Evolutionary conservation across 2,329 filamentous ascomycete genomes (phyloP), one percentile per base, ranked within the genome.

Genomic region (Penicillium sp.): DNA sequence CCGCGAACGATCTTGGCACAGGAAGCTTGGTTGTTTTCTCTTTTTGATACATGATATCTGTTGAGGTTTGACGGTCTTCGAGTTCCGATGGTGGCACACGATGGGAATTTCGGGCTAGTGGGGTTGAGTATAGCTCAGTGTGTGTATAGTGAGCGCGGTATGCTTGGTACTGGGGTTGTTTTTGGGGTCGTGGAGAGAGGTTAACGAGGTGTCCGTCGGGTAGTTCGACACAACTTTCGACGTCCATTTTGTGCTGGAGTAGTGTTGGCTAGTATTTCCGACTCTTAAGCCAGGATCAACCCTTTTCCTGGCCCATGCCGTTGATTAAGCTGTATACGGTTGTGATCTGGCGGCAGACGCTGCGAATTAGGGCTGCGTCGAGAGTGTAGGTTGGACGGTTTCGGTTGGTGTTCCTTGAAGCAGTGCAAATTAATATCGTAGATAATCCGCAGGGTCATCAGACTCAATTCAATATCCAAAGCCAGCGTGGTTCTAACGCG

Each of bases 161-260:
- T 53, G 59, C 57, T 61, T 61, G 49, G 51, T 61, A 62, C 35
- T 53, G 47, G 43, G 23, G 43, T 29, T 57, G 40, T 18, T 40
- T 33, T 23, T 46, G 47, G 29, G 57, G 54, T 51, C 68, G 68
- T 35, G 67, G 56, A 35, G 65, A 64, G 33, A 71, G 63, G 47
- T 69, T 71, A 48, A 71, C 62, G 11, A 70, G 51, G 46, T 70
- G 67, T 57, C 64, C 65, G 43, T 66, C 63, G 11, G 68, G 65
- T 43, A 69, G 55, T 55, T 68, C 59, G 44, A 71, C 58, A 42
- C 58, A 51, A 37, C 57, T 58, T 53, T 52, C 54, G 37, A 58
- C 26, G 42, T 65, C 65, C 69, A 72, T 72, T 26, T 57, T 68
- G 57, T 52, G 44, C 43, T 51, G 49, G 25, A 22, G 23, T 7